Conservation (phyloP, 257 asterid genomes). For the Nicotiana attenuata region DNA sequence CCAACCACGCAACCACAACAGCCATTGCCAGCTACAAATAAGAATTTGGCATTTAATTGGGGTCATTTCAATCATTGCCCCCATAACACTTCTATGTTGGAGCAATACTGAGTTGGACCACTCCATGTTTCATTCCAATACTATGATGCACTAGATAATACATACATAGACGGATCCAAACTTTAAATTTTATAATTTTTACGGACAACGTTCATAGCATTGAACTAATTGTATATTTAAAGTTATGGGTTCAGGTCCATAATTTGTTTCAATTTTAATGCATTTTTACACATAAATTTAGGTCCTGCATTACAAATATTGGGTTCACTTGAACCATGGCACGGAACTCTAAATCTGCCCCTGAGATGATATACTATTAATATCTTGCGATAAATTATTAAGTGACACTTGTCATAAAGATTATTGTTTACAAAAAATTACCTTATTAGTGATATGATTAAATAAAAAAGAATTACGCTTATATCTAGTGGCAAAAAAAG, state of each 20-base stretch:
- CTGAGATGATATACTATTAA: not conserved
- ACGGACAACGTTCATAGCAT: no score
- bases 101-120: not conserved
- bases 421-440: no score
- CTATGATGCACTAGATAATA: not conserved
- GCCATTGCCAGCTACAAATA: not conserved
- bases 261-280: no score
- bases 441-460: not conserved
- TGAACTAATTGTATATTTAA: no score
- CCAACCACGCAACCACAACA: not conserved
- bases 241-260: no score
- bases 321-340: no score
- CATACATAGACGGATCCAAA: fast-evolving
- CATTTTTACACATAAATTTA: no score
- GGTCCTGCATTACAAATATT: no score
- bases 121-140: not conserved
- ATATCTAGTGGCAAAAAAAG: not conserved
- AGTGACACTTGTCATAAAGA: not conserved
- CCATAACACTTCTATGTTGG: not conserved
- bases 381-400: not conserved
- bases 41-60: not conserved
- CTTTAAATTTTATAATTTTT: no score
- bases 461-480: no score
- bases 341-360: no score
- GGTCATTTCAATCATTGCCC: not conserved